Evolutionary conservation across 2,329 filamentous ascomycete species (phyloP).

Genomic region (Diaporthe sp.): DNA sequence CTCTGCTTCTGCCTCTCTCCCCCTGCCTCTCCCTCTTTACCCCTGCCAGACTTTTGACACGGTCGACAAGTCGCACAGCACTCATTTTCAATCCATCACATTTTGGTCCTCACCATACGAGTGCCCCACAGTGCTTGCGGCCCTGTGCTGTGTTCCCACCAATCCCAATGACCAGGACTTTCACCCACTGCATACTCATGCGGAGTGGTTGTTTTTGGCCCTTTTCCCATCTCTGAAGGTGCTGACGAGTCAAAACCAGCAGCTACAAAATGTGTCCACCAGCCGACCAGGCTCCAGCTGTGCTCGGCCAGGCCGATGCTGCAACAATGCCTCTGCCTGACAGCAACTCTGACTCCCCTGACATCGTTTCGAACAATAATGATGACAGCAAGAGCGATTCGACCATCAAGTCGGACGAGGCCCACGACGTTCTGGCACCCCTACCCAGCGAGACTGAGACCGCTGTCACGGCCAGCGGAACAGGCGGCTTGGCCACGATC

Average conservation of each 20-base stretch:
- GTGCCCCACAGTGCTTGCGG: neutral
- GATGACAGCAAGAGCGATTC: neutral
- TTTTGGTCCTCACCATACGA: neutral
- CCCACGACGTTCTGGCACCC: neutral
- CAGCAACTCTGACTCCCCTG: neutral
- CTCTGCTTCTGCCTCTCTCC: too few species aligned
- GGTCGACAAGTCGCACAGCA: neutral
- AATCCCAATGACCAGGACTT: neutral
- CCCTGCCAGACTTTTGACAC: too few species aligned
- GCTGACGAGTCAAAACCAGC: neutral
- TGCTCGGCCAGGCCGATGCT: neutral
- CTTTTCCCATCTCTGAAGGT: neutral
- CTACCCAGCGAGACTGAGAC: neutral
- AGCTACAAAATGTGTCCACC: neutral
- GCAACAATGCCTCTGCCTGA: constrained; percentile 27
- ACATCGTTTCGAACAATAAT: neutral
- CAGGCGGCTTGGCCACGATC: neutral
- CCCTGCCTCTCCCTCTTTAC: neutral
- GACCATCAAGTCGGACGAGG: neutral
- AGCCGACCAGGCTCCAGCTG: constrained; percentile 4
- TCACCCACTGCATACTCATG: too few species aligned
- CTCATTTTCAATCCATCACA: neutral
- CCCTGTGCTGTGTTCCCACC: neutral
- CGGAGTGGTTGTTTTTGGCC: too few species aligned
- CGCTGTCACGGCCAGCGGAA: neutral